Evolutionary conservation across 2,329 filamentous ascomycete genomes (phyloP), one percentile per base, ranked within the genome.

Genomic region (Ophiocordyceps camponoti-leonardi): DNA sequence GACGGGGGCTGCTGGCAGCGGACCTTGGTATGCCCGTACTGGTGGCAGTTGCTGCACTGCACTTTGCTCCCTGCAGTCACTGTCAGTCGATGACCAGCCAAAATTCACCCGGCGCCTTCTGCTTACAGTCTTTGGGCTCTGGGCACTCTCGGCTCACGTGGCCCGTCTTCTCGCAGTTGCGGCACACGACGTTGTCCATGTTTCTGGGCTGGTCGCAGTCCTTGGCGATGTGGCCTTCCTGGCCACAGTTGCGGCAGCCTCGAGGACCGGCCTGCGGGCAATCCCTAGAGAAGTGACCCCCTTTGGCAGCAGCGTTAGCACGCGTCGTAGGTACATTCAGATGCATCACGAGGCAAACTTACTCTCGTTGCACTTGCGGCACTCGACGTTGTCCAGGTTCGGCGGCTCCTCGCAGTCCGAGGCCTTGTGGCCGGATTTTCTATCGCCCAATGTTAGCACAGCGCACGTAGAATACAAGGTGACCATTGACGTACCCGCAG

Each of bases 341-440:
- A 37, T 28, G 22, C 20, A 8, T 16, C 14, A 5, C 20, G 16
- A 28, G 4, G 6, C 33, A n/a, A 3, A 61, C 69, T 58, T 62
- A 79, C 75, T 74, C 61, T 78, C 67, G 39, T 68, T 67, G 54
- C 79, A 83, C 58, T 76, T 80, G 53, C 73, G 75, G 57, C 79
- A 84, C 56, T 82, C 77, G 1, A 82, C 71, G 45, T 71, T 70
- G 26, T 69, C 73, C 26, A 76, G 71, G 50, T 73, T 71, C n/a
- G 79, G 74, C 33, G 76, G 75, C 53, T 80, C 73, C 26, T 71
- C 58, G 50, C 72, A 77, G 0, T 77, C 72, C 6, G 63, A 54
- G 20, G 59, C 62, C 47, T 61, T 67, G 55, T 77, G 73, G 16
- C 72, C 73, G 20, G 62, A 61, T 60, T 76, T 60, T 8, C 69